Percentiles rank a stretch among this genome's conserved stretches.
These are phyloP conservation scores for Artemisia argyi DNA, from an alignment of 129 eudicot species.

Conservation along the genomic window DNA sequence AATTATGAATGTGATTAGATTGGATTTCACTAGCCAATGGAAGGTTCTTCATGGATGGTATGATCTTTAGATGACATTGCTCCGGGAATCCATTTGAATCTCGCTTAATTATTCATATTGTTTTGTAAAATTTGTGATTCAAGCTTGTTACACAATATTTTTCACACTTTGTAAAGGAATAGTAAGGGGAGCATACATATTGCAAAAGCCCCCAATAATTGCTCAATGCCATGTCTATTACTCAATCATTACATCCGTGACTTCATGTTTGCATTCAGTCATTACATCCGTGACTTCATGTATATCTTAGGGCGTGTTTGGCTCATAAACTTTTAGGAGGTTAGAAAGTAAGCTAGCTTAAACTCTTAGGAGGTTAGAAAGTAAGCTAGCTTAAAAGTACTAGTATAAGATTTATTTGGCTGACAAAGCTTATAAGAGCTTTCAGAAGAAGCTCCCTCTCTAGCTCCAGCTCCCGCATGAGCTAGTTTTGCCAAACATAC, in stretches of 20 bases:
- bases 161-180: background rate
- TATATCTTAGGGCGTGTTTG: background rate
- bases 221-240: background rate
- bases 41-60: constrained; percentile 8
- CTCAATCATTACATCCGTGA: background rate
- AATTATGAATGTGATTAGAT: constrained; percentile 12
- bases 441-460: no score
- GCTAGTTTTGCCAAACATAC: no score
- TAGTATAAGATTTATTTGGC: no score
- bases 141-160: constrained; percentile 6
- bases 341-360: no score
- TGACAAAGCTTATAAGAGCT: no score
- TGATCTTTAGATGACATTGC: constrained; percentile 16
- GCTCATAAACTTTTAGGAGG: no score
- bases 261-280: background rate
- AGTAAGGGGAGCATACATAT: constrained; percentile 3
- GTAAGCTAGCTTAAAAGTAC: no score
- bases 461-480: no score
- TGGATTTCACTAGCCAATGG: background rate
- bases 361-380: no score
- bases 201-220: background rate
- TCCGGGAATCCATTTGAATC: constrained; percentile 6
- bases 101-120: background rate
- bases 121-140: constrained; percentile 24
- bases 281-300: background rate